Conservation (phyloP, 495 filamentous ascomycete genomes). For the Daldinia vernicosa region DNA sequence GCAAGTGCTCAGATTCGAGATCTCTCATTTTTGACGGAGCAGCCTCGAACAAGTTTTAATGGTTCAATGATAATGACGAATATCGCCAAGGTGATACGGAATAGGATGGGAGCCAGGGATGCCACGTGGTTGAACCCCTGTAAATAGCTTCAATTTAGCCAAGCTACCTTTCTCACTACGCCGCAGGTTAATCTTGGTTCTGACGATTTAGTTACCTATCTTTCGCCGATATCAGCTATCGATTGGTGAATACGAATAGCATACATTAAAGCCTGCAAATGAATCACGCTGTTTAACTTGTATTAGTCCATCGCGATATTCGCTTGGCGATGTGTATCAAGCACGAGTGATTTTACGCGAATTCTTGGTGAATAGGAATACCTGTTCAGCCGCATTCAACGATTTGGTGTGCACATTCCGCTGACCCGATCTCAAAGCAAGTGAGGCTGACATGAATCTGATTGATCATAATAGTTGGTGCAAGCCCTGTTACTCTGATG, state of each 20-base stretch:
- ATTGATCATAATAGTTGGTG: neutral
- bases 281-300: neutral
- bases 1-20: neutral
- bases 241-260: neutral
- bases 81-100: neutral
- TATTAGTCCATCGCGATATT: neutral
- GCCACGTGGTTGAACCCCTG: neutral
- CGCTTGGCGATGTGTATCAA: neutral
- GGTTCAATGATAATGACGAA: neutral
- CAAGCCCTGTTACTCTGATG: neutral
- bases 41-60: neutral
- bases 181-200: neutral
- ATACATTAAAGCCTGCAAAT: neutral
- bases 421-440: neutral
- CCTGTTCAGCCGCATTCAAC: too few relatives aligned
- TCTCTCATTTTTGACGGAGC: neutral
- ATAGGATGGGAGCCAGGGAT: neutral
- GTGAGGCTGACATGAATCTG: neutral
- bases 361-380: too few relatives aligned
- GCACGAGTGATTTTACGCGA: neutral
- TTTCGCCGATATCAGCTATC: neutral
- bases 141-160: conserved; percentile 2
- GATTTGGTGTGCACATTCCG: too few relatives aligned
- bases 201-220: neutral
- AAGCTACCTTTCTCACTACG: neutral